Conservation (phyloP, 352 stramenopile genomes). For the Pythium folliculosum region DNA sequence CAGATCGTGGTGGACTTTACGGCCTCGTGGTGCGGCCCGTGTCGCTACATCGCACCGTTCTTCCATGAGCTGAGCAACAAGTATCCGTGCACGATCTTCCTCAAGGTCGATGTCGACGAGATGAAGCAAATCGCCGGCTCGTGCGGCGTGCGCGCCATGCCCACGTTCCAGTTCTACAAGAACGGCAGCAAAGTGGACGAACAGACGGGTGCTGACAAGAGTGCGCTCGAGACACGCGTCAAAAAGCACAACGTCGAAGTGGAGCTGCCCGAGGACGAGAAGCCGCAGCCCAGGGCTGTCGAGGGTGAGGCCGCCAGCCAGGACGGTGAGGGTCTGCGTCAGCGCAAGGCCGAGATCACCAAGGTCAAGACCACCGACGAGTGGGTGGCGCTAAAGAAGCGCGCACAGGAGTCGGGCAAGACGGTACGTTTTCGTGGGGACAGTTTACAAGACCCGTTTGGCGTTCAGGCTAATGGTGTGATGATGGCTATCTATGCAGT, state of each 20-base stretch:
- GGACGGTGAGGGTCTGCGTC: constrained; percentile 39
- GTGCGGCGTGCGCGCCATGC: constrained; percentile 91
- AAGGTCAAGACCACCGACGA: constrained; percentile 54
- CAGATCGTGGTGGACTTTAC: constrained; percentile 87
- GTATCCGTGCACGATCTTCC: constrained; percentile 82
- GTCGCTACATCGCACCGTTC: constrained; percentile 82
- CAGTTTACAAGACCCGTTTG: too few species aligned
- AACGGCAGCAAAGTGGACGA: constrained; percentile 88
- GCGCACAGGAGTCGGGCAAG: constrained; percentile 46
- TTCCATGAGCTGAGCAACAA: constrained; percentile 87
- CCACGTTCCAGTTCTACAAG: constrained; percentile 96
- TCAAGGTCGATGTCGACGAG: constrained; percentile 91
- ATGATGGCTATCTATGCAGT: constrained; percentile 27
- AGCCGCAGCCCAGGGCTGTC: constrained; percentile 32
- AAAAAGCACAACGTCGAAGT: constrained; percentile 84
- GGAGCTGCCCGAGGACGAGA: constrained; percentile 66
- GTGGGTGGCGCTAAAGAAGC: constrained; percentile 49
- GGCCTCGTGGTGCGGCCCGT: constrained; percentile 88
- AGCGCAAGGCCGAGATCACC: constrained; percentile 56
- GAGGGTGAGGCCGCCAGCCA: background rate
- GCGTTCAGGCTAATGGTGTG: background rate
- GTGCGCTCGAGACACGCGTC: constrained; percentile 54
- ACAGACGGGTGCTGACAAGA: constrained; percentile 82
- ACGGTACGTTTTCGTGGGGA: constrained; percentile 29
- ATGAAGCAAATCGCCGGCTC: constrained; percentile 61